These are phyloP conservation scores for Euryodendron excelsum DNA, from an alignment of 148 eudicot genomes.

Conservation along the genomic window DNA sequence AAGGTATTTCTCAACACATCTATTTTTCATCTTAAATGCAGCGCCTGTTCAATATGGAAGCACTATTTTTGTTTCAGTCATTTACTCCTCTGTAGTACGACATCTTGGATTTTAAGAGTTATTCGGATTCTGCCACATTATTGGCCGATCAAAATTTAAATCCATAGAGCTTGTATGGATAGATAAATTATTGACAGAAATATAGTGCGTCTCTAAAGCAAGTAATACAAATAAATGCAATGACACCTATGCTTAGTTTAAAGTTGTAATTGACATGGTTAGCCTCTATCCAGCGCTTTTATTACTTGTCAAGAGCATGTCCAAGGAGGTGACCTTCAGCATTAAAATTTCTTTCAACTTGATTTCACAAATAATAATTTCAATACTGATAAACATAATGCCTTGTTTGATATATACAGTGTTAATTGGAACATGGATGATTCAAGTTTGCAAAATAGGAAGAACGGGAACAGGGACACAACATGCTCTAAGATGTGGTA, in stretches of 20 bases:
- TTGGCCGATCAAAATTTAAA: not conserved
- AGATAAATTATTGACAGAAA: not conserved
- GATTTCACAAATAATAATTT: not conserved
- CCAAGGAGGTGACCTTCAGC: not conserved
- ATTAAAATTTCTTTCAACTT: not conserved
- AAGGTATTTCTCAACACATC: slow-evolving; percentile 43
- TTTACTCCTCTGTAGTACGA: not conserved
- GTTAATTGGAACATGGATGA: too few relatives aligned
- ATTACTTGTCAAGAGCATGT: not conserved
- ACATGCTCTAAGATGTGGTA: too few relatives aligned
- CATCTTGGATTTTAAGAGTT: not conserved
- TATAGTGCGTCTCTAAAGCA: not conserved
- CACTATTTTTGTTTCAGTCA: not conserved
- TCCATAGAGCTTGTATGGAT: not conserved
- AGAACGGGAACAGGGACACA: too few relatives aligned
- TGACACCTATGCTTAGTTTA: slow-evolving; percentile 2
- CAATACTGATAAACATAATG: too few relatives aligned
- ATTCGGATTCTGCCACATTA: not conserved
- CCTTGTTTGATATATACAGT: too few relatives aligned
- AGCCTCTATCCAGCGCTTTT: not conserved
- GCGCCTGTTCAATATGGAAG: not conserved
- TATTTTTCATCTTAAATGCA: not conserved
- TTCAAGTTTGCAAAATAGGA: too few relatives aligned
- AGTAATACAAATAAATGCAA: not conserved
- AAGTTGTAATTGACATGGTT: not conserved